A percentile compares a stretch with the other conserved stretches of the same genome.
phyloP scores from a whole-genome alignment of 23 red algal species.

The Chondrus crispus region DNA sequence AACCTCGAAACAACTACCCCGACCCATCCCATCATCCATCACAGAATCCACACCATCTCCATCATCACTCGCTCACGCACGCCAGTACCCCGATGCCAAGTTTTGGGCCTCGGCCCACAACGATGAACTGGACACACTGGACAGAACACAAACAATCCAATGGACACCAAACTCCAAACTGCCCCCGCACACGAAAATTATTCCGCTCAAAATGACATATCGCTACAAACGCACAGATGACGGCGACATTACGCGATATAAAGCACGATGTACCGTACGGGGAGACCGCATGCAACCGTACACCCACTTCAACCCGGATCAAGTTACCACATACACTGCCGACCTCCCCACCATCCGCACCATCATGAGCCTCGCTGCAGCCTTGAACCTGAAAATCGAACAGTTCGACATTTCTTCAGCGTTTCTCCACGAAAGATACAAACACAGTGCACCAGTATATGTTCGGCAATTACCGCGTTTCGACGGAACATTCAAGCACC shows the following conservation, averaged over 20 bases:
- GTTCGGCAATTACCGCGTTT: background rate
- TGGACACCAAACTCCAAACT: background rate
- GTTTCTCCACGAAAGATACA: background rate
- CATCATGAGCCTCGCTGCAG: background rate
- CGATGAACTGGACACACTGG: background rate
- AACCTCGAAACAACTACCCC: background rate
- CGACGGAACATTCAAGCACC: background rate
- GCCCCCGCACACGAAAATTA: background rate
- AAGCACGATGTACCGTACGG: background rate
- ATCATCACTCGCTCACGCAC: background rate
- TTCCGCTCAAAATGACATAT: background rate
- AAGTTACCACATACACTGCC: background rate
- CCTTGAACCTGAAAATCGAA: background rate
- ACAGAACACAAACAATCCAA: background rate
- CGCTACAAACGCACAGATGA: background rate
- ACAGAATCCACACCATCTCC: background rate
- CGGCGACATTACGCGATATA: background rate
- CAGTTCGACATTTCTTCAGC: constrained; percentile 25
- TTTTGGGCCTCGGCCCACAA: background rate
- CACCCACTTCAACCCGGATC: background rate
- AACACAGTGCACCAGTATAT: background rate
- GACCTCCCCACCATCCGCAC: background rate
- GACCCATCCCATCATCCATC: background rate
- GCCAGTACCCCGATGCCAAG: background rate
- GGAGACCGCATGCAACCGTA: constrained; percentile 20